Evolutionary conservation across 192 early-diverging fungal species (phyloP).

Genomic region (Backusella tarrabulga): DNA sequence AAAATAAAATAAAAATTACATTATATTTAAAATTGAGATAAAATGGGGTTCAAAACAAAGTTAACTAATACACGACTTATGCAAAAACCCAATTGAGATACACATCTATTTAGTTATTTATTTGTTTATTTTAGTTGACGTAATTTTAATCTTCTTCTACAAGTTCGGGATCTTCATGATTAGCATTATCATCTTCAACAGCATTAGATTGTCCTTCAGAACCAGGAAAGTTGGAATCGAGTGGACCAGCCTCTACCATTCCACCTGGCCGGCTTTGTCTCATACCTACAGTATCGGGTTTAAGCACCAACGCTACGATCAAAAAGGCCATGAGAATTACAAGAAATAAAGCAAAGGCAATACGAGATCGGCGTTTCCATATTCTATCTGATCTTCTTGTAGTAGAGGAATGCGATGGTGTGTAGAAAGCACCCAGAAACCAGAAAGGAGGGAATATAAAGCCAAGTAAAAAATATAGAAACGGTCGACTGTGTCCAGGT

Average conservation of each 20-base stretch:
- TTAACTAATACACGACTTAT: not conserved
- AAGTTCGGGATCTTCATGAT: not conserved
- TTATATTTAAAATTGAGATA: too few relatives aligned
- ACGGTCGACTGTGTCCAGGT: conserved; percentile 1
- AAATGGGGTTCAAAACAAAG: not conserved
- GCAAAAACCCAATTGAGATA: not conserved
- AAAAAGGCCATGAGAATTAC: not conserved
- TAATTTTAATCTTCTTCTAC: not conserved
- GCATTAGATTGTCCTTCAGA: not conserved
- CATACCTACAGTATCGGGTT: conserved; percentile 22
- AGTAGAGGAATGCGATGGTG: not conserved
- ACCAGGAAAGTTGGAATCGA: not conserved
- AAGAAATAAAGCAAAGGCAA: conserved; percentile 11
- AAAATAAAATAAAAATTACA: not conserved
- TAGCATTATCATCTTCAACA: not conserved
- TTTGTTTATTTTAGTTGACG: not conserved
- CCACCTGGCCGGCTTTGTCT: conserved; percentile 12
- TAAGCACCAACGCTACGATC: conserved; percentile 11
- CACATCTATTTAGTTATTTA: not conserved
- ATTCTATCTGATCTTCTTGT: conserved; percentile 18
- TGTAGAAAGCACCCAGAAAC: conserved; percentile 21
- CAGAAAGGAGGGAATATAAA: conserved; percentile 30
- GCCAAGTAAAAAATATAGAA: conserved; percentile 27
- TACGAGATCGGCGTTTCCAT: conserved; percentile 18
- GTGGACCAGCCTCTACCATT: not conserved